phyloP scores from a whole-genome alignment of 1,139 yeast species.

The Pichiaceae sp. region DNA sequence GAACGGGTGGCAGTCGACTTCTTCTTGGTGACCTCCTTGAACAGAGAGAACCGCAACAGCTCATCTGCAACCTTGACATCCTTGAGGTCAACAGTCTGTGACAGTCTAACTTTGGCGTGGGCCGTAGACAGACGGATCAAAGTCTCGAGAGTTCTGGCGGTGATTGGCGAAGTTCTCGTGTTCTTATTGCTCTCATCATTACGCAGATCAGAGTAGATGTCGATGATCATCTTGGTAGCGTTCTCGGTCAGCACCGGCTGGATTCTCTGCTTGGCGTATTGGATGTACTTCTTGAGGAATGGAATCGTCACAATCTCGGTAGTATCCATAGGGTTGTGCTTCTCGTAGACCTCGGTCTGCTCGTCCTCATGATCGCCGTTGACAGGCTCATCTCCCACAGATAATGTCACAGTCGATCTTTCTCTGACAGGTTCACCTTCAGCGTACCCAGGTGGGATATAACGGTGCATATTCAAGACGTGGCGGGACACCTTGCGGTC shows the following conservation, averaged over 20 bases:
- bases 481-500: conserved; percentile 91
- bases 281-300: conserved; percentile 85
- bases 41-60: conserved; percentile 74
- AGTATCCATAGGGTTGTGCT: conserved; percentile 61
- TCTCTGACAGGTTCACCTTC: conserved; percentile 96
- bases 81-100: conserved; percentile 59
- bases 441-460: conserved; percentile 75
- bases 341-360: conserved; percentile 59
- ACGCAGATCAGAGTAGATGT: conserved; percentile 72
- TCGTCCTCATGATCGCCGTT: conserved; percentile 28
- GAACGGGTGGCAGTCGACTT: conserved; percentile 9
- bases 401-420: conserved; percentile 55
- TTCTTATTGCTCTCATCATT: conserved; percentile 72
- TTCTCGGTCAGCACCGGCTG: conserved; percentile 71
- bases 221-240: conserved; percentile 78
- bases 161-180: conserved; percentile 87
- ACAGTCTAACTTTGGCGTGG: conserved; percentile 88
- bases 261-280: conserved; percentile 86
- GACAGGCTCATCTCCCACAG: conserved; percentile 59
- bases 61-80: conserved; percentile 89
- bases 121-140: conserved; percentile 93
- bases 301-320: conserved; percentile 72
- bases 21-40: conserved; percentile 52
- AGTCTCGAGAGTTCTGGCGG: conserved; percentile 97
- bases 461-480: conserved; percentile 90